Evolutionary conservation across 2,329 filamentous ascomycete genomes (phyloP), one percentile per base, ranked within the genome.

Genomic region (Pseudogymnoascus sp.): DNA sequence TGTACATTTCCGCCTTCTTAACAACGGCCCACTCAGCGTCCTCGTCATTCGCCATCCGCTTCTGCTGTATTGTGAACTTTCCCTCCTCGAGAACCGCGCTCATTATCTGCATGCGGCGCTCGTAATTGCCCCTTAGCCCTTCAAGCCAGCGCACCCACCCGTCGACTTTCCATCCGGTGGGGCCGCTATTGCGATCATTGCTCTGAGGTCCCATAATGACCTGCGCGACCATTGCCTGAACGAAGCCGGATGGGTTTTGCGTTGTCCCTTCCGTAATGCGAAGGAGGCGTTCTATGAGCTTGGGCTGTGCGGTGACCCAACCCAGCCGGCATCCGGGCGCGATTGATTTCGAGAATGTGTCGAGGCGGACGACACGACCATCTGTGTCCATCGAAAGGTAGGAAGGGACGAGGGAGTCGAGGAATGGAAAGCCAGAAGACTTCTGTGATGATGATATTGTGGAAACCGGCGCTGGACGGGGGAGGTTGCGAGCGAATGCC

Each of bases 91-190:
- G 83, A 62, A 85, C 82, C 6, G 77, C 77, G 75, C 88, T 89
- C 91, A 96, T 96, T 67, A 79, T 77, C 70, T 83, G 84, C 91
- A 96, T 96, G 64, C 93, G 86, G 42, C 87, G 81, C 78, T 96
- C 90, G 76, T 97, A 97, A 69, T 86, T 84, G 63, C 89, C 90
- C 25, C 92, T 85, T 12, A 97, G 82, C 6, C 92, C 91, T 65
- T 88, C 89, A 23, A 97, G 85, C 93, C 93, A 97, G 68, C 90
- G 88, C 12, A 96, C 88, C 91, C 91, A 97, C 67, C 93, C 93
- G 65, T 87, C 86, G 66, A 88, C 85, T 70, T 90, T 82, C 93
- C 93, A 97, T 64, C 89, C 82, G 53, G 80, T 78, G 6, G 34
- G 36, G 40, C 84, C 81, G 64, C 79, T 76, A 38, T 75, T 74